Conservation (phyloP, 306 rosid species). For the Cucurbita pepo region DNA sequence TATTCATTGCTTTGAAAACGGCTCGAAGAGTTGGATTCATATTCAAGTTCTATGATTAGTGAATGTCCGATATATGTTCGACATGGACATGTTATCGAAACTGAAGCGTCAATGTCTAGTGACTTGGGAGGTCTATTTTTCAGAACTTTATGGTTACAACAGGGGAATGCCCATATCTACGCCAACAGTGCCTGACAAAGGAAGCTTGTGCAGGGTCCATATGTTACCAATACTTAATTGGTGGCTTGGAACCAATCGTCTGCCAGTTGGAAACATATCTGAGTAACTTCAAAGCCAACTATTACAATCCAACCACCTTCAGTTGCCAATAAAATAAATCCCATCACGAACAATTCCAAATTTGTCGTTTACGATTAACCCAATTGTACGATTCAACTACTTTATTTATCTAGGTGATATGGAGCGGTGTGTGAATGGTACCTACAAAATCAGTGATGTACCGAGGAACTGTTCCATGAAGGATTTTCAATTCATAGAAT, state of each 20-base stretch:
- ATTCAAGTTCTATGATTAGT: background rate
- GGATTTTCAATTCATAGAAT: no score
- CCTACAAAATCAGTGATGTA: no score
- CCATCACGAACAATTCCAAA: background rate
- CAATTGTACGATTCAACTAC: no score
- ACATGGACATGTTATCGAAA: background rate
- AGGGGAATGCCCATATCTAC: background rate
- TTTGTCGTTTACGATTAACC: background rate
- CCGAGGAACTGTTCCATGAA: no score
- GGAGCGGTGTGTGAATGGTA: no score
- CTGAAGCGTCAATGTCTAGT: background rate
- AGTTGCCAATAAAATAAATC: background rate
- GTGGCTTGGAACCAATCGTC: background rate
- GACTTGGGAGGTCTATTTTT: background rate
- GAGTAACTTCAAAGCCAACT: constrained; percentile 6
- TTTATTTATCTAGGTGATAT: no score
- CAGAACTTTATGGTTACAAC: background rate
- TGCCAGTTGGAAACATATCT: background rate
- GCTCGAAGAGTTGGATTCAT: background rate
- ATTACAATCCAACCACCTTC: background rate
- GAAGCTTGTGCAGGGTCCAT: background rate
- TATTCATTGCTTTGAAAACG: background rate
- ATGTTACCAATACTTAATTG: background rate
- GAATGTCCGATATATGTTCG: background rate
- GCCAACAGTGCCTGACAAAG: background rate